Conservation (phyloP, 2,329 filamentous ascomycete genomes). For the Exophiala oligosperma region DNA sequence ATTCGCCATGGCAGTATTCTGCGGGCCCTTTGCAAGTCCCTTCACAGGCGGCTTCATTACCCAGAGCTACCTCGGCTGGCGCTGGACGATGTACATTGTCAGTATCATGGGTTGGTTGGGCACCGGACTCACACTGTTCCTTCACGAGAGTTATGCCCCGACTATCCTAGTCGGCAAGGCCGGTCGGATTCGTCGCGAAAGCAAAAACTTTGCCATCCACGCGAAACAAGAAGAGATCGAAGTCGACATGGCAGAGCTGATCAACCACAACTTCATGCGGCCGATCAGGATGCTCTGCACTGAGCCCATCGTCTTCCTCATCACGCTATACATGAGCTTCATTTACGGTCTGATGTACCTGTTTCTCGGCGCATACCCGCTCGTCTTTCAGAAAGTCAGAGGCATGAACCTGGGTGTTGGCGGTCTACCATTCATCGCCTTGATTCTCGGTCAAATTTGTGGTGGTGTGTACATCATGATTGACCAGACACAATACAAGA, state of each 20-base stretch:
- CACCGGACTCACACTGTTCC: constrained; percentile 52
- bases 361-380: not conserved
- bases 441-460: constrained; percentile 43
- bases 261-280: constrained; percentile 46
- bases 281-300: constrained; percentile 51
- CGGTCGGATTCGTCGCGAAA: constrained; percentile 47
- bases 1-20: constrained; percentile 50
- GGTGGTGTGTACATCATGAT: constrained; percentile 29
- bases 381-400: constrained; percentile 31
- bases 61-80: constrained; percentile 57
- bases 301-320: constrained; percentile 51
- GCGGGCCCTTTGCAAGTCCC: constrained; percentile 48
- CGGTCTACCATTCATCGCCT: constrained; percentile 50
- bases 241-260: constrained; percentile 33
- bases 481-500: not conserved
- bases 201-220: constrained; percentile 47
- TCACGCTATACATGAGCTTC: constrained; percentile 48
- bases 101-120: constrained; percentile 55
- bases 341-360: constrained; percentile 50
- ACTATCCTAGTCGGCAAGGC: constrained; percentile 54
- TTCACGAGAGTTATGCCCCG: constrained; percentile 59
- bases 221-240: constrained; percentile 45
- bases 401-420: constrained; percentile 49
- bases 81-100: constrained; percentile 66
- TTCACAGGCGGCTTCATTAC: constrained; percentile 62